Percentiles rank a stretch among this genome's conserved stretches.
phyloP scores from a whole-genome alignment of 2,329 filamentous ascomycete species.

The Colletotrichum noveboracense region DNA sequence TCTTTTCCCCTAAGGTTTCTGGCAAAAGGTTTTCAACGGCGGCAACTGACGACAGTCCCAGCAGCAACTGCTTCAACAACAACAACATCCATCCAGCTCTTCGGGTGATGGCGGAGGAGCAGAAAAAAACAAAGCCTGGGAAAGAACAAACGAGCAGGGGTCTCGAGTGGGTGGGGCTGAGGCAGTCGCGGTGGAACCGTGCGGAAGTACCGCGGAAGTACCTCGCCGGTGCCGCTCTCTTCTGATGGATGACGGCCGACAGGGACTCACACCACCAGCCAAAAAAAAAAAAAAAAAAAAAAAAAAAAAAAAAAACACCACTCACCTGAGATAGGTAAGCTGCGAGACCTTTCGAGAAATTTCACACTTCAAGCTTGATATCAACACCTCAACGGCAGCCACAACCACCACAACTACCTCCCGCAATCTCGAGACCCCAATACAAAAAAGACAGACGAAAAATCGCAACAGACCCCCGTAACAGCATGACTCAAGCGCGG shows the following conservation, averaged over 20 bases:
- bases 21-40: neutral
- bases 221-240: neutral
- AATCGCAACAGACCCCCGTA: neutral
- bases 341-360: constrained; percentile 7
- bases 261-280: neutral
- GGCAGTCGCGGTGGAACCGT: neutral
- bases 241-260: neutral
- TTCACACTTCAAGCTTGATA: neutral
- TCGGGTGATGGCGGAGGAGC: neutral
- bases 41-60: neutral
- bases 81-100: neutral
- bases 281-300: neutral
- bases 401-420: neutral
- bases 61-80: neutral
- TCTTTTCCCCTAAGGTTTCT: too few species aligned
- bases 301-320: neutral
- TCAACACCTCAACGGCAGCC: neutral
- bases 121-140: neutral
- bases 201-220: constrained; percentile 16
- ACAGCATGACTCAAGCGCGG: constrained; percentile 2
- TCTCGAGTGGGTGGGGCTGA: neutral
- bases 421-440: neutral
- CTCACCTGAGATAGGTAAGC: neutral
- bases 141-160: neutral
- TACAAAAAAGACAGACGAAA: neutral